Percentiles rank a stretch among this genome's conserved stretches.
phyloP scores from a whole-genome alignment of 129 eudicot genomes.

The Logfia minima region DNA sequence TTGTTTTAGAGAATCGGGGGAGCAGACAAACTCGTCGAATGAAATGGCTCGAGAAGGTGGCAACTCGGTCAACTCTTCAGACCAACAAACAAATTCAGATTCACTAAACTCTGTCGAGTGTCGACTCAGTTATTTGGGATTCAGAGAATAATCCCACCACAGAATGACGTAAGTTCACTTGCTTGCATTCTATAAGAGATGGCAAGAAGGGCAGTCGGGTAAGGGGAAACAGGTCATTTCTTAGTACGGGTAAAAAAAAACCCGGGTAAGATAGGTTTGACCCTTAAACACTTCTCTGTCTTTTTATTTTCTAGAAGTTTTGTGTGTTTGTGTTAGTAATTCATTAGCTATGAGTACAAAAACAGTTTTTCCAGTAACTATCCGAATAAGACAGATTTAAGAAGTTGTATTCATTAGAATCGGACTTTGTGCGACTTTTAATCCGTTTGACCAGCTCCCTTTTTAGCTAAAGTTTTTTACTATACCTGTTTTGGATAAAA shows the following conservation, averaged over 20 bases:
- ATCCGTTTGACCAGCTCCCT: background rate
- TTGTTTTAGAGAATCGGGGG: conserved; percentile 37
- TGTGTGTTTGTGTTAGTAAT: background rate
- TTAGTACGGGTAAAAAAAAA: background rate
- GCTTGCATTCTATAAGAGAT: background rate
- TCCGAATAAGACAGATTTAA: background rate
- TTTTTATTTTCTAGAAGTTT: too few relatives aligned
- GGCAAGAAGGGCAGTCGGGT: background rate
- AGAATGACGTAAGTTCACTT: conserved; percentile 48
- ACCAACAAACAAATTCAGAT: conserved; percentile 24
- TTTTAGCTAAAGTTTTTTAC: conserved; percentile 3
- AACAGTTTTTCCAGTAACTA: background rate
- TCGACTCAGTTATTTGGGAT: conserved; percentile 25
- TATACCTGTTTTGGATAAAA: conserved; percentile 5
- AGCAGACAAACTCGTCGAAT: conserved; percentile 33
- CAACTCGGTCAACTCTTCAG: conserved; percentile 20
- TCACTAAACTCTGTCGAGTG: conserved; percentile 24
- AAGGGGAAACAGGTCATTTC: background rate
- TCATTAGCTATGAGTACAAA: background rate
- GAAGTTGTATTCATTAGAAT: background rate
- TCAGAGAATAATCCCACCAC: conserved; percentile 51
- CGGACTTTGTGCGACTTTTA: background rate
- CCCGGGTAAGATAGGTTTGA: background rate
- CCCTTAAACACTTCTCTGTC: background rate
- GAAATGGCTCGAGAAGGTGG: conserved; percentile 32